Conservation (phyloP, 345 rosid species). For the Passiflora organensis region DNA sequence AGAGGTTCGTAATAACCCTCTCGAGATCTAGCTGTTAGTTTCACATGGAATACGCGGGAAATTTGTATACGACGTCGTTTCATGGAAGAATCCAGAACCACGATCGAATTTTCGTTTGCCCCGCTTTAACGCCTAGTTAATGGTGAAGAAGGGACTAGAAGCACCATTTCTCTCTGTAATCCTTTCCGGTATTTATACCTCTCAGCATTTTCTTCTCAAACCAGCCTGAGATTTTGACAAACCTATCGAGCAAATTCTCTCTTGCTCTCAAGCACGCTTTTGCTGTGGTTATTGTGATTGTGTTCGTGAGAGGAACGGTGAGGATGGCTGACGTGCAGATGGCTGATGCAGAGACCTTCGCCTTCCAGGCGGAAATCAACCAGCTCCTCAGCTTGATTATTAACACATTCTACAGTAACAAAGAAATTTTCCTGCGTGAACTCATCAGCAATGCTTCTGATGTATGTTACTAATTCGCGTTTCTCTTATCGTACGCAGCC, state of each 20-base stretch:
- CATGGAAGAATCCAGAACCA: conserved; percentile 51
- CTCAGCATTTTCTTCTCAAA: not conserved
- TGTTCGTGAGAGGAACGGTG: not conserved
- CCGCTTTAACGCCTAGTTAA: not conserved
- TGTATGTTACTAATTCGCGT: conserved; percentile 32
- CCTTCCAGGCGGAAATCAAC: conserved; percentile 91
- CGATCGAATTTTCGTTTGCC: not conserved
- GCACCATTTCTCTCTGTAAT: not conserved
- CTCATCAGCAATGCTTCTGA: conserved; percentile 65
- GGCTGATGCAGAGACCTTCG: conserved; percentile 85
- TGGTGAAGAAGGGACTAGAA: conserved; percentile 47
- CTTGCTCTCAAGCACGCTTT: not conserved
- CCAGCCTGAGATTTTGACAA: not conserved
- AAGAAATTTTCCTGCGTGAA: conserved; percentile 79
- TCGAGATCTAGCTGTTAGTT: not conserved
- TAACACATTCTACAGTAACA: conserved; percentile 92
- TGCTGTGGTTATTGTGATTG: no score
- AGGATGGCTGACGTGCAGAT: conserved; percentile 65
- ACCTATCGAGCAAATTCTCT: not conserved
- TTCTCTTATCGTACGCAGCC: no score
- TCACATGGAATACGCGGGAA: not conserved
- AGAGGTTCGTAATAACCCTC: conserved; percentile 12
- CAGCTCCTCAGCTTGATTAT: conserved; percentile 79
- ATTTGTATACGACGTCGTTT: conserved; percentile 30
- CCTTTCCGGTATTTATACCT: conserved; percentile 22